Evolutionary conservation across 441 rosid species (phyloP).

Genomic region (Gossypium armourianum): DNA sequence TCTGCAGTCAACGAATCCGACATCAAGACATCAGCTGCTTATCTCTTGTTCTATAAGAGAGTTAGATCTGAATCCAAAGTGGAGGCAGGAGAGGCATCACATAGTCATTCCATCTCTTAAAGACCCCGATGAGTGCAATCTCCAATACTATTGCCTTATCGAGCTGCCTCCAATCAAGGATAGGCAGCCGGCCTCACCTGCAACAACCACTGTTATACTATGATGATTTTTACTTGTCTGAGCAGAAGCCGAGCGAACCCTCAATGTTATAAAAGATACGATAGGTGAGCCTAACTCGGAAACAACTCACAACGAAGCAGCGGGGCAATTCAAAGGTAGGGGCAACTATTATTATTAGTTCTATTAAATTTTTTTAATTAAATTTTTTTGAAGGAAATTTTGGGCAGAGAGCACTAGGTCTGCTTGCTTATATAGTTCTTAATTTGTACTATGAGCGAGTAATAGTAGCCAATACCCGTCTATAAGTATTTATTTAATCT

Average conservation of each 20-base stretch:
- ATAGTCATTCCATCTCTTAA: conserved; percentile 16
- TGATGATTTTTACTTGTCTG: neutral
- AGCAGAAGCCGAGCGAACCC: neutral
- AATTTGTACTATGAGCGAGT: neutral
- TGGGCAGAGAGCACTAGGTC: neutral
- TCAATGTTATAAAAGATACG: neutral
- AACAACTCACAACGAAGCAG: neutral
- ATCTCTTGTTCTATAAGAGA: conserved; percentile 70
- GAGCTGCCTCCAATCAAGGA: neutral
- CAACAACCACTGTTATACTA: neutral
- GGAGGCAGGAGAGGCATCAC: conserved; percentile 30
- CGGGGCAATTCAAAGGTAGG: neutral
- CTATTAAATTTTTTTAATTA: neutral
- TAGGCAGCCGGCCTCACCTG: neutral
- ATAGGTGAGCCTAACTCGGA: neutral
- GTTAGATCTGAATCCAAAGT: conserved; percentile 29
- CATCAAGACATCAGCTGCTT: conserved; percentile 73
- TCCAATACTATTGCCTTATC: neutral
- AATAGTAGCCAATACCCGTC: neutral
- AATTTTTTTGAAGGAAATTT: neutral
- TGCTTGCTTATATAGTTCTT: neutral
- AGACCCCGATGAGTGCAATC: neutral
- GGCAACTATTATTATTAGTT: neutral
- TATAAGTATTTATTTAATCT: neutral
- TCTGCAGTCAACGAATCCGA: conserved; percentile 50